Evolutionary conservation across 768 basidiomycete species (phyloP).

Genomic region (Hypholoma sublateritium): DNA sequence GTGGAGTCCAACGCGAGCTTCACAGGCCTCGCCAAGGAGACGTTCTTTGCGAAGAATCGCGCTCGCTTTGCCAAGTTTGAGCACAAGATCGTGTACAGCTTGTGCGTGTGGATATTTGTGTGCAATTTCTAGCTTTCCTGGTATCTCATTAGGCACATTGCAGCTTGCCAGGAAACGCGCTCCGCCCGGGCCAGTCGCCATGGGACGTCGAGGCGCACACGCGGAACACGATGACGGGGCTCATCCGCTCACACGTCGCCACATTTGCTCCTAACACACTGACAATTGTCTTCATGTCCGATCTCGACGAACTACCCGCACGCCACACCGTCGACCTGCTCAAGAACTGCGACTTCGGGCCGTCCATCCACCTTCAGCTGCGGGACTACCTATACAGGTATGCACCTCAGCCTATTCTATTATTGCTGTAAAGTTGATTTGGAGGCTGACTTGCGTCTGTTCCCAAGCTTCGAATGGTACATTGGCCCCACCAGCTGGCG

Average conservation of each 20-base stretch:
- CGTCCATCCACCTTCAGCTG: constrained; percentile 58
- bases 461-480: constrained; percentile 54
- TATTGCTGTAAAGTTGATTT: neutral
- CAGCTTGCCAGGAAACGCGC: constrained; percentile 46
- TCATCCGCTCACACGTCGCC: constrained; percentile 40
- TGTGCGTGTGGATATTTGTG: constrained; percentile 30
- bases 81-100: constrained; percentile 52
- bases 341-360: constrained; percentile 50
- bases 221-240: constrained; percentile 46
- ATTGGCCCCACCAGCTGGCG: constrained; percentile 56
- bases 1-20: constrained; percentile 63
- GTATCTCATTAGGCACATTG: neutral
- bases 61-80: constrained; percentile 48
- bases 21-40: constrained; percentile 56
- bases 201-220: constrained; percentile 52
- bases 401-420: constrained; percentile 8
- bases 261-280: constrained; percentile 28
- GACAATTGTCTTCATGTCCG: constrained; percentile 58
- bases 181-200: constrained; percentile 40
- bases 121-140: neutral
- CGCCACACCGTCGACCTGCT: constrained; percentile 50
- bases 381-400: constrained; percentile 62
- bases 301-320: constrained; percentile 63
- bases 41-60: constrained; percentile 47
- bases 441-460: neutral